These are phyloP conservation scores for Phytopythium oedochilum DNA, from an alignment of 352 stramenopile genomes.

Conservation along the genomic window DNA sequence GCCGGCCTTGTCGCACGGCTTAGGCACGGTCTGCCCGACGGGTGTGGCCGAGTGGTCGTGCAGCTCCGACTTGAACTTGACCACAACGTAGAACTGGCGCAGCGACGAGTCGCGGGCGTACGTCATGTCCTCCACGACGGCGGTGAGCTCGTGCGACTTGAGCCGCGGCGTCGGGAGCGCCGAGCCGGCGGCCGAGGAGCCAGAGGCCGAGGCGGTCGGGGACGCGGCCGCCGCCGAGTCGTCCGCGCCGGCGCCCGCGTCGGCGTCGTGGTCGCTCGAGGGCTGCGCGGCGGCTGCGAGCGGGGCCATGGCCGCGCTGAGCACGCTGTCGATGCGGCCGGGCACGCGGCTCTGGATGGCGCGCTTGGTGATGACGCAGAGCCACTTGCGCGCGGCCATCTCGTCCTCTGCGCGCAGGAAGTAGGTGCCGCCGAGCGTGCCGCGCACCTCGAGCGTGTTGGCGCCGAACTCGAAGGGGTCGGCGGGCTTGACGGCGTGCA, in stretches of 20 bases:
- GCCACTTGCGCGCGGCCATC: constrained; percentile 70
- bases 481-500: constrained; percentile 74
- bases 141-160: constrained; percentile 62
- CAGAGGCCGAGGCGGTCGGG: background rate
- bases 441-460: constrained; percentile 71
- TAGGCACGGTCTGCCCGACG: constrained; percentile 72
- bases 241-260: background rate
- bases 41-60: constrained; percentile 70
- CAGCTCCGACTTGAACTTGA: constrained; percentile 83
- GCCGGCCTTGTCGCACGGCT: constrained; percentile 46
- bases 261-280: constrained; percentile 5
- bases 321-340: constrained; percentile 55
- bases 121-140: constrained; percentile 65
- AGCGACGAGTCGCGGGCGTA: constrained; percentile 69
- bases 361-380: constrained; percentile 77
- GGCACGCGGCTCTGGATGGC: constrained; percentile 70
- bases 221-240: background rate
- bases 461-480: constrained; percentile 68
- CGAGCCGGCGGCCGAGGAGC: constrained; percentile 1
- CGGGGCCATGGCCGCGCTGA: constrained; percentile 28
- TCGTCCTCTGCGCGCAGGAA: constrained; percentile 80
- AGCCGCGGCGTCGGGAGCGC: constrained; percentile 23
- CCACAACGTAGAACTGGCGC: constrained; percentile 81
- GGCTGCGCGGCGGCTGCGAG: constrained; percentile 1
- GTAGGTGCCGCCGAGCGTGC: constrained; percentile 74